Percentiles rank a stretch among this genome's conserved stretches.
Conservation (phyloP, 2,329 filamentous ascomycete genomes). For the Trichophyton schoenleinii region DNA sequence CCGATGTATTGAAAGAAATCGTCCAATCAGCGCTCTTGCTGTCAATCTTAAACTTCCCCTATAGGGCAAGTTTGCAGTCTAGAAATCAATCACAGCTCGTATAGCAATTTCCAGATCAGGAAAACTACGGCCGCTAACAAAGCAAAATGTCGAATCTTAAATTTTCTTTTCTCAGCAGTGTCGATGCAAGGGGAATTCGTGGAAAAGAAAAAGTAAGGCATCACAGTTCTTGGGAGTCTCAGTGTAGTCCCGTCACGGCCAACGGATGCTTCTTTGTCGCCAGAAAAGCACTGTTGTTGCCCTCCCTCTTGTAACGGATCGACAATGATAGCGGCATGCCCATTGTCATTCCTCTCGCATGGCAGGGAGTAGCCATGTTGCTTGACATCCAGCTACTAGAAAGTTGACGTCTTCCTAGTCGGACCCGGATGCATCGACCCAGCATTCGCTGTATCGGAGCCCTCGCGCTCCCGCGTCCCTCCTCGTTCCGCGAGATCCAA, state of each 20-base stretch:
- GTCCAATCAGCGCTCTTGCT: background rate
- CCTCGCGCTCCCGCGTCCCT: background rate
- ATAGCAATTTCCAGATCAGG: background rate
- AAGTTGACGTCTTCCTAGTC: background rate
- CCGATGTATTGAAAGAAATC: background rate
- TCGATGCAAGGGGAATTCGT: background rate
- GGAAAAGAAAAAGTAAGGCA: background rate
- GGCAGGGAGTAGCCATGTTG: background rate
- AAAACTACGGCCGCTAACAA: background rate
- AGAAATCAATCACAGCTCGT: conserved; percentile 1
- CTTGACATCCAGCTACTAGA: background rate
- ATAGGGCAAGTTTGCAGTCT: background rate
- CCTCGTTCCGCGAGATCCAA: conserved; percentile 3
- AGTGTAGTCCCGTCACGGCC: background rate
- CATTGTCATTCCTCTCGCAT: background rate
- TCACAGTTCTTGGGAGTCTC: background rate
- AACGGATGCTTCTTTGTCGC: background rate
- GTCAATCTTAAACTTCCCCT: background rate
- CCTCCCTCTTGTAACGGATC: background rate
- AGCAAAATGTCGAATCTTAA: background rate
- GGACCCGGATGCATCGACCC: background rate
- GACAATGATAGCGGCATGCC: background rate
- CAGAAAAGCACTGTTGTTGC: background rate
- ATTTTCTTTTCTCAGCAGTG: background rate
- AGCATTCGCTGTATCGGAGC: conserved; percentile 1